Evolutionary conservation across 1,139 yeast species (phyloP).

Genomic region (Starmera stellimalicola): DNA sequence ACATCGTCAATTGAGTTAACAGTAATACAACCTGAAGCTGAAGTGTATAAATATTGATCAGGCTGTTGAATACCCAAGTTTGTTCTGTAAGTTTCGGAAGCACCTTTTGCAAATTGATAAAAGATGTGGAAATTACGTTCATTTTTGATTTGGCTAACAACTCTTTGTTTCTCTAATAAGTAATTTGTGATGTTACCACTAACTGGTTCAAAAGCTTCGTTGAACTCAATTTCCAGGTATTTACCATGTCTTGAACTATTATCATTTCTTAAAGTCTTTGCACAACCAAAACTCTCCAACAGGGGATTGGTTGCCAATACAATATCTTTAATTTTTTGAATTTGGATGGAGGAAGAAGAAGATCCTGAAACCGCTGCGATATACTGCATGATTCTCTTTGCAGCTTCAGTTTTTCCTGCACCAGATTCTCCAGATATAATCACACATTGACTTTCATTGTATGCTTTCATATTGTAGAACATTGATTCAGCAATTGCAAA

Average conservation of each 20-base stretch:
- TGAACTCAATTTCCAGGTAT: constrained; percentile 86
- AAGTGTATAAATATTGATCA: constrained; percentile 83
- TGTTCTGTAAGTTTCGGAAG: constrained; percentile 77
- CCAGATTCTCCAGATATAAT: constrained; percentile 98
- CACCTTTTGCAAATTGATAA: constrained; percentile 90
- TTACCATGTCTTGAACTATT: constrained; percentile 98
- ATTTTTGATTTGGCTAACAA: constrained; percentile 82
- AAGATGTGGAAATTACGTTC: constrained; percentile 97
- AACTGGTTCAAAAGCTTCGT: constrained; percentile 74
- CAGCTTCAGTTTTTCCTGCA: constrained; percentile 98
- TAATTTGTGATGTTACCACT: constrained; percentile 96
- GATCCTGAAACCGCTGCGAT: constrained; percentile 78
- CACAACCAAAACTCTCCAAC: constrained; percentile 96
- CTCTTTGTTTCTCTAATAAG: constrained; percentile 88
- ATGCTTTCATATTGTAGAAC: constrained; percentile 92
- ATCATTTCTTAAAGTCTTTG: constrained; percentile 91
- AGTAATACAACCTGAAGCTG: constrained; percentile 74
- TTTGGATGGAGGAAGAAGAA: constrained; percentile 43
- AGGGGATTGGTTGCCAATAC: constrained; percentile 96
- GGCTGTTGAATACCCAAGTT: constrained; percentile 86
- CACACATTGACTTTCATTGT: constrained; percentile 94
- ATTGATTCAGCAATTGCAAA: constrained; percentile 96
- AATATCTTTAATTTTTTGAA: constrained; percentile 89
- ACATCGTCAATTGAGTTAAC: constrained; percentile 84
- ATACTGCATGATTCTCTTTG: constrained; percentile 97